phyloP scores from a whole-genome alignment of 139 green algal genomes.

The Haematococcus sp. region DNA sequence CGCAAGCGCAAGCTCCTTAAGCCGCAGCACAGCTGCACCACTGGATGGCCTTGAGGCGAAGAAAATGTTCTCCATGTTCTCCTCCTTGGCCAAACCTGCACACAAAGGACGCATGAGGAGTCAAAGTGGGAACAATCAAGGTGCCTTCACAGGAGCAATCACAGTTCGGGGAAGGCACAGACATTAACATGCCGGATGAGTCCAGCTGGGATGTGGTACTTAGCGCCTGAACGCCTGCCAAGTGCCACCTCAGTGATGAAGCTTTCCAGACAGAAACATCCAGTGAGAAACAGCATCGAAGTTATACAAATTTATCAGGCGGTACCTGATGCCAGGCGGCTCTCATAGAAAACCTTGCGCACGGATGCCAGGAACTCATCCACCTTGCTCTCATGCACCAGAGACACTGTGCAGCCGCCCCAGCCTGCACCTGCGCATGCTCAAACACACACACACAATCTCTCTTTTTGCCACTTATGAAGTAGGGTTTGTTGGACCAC shows the following conservation, averaged over 20 bases:
- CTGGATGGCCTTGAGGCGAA: slow-evolving; percentile 17
- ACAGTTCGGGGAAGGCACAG: no score
- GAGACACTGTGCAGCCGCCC: slow-evolving; percentile 90
- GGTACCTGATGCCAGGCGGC: background rate
- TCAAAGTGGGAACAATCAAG: no score
- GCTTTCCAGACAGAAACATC: no score
- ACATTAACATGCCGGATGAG: no score
- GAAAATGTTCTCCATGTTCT: slow-evolving; percentile 17
- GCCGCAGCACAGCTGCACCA: slow-evolving; percentile 16
- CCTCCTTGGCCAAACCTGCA: background rate
- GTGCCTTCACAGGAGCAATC: no score
- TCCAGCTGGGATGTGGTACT: no score
- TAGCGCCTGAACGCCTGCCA: no score
- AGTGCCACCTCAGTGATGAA: no score
- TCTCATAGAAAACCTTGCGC: background rate
- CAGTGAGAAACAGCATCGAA: no score
- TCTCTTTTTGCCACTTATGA: background rate
- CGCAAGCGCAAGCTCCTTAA: background rate
- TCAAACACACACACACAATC: background rate
- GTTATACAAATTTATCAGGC: no score
- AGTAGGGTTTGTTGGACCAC: no score
- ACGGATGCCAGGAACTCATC: slow-evolving; percentile 9
- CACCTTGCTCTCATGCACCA: slow-evolving; percentile 62
- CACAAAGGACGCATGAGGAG: no score
- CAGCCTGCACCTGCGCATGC: slow-evolving; percentile 74